Conservation (phyloP, 2,329 filamentous ascomycete species). For the Exophiala sp. region DNA sequence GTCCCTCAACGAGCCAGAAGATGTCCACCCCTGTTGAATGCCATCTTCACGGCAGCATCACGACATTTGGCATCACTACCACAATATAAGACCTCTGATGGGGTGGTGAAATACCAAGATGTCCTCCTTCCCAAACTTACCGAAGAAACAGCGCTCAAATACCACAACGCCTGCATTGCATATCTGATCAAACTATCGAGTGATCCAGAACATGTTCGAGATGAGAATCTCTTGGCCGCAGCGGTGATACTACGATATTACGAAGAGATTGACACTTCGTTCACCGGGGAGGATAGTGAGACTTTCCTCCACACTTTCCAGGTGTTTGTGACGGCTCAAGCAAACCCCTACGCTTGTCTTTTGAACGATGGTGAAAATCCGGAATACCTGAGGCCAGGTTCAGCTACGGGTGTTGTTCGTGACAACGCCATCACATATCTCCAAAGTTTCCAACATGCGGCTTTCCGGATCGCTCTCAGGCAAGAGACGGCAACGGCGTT, state of each 20-base stretch:
- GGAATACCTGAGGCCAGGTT: constrained; percentile 17
- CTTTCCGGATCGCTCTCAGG: constrained; percentile 25
- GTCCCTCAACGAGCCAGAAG: constrained; percentile 27
- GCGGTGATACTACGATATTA: constrained; percentile 53
- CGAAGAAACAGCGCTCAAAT: constrained; percentile 28
- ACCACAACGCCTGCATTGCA: constrained; percentile 30
- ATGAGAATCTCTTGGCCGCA: constrained; percentile 51
- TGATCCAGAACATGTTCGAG: constrained; percentile 38
- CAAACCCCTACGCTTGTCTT: constrained; percentile 20
- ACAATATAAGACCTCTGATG: constrained; percentile 16
- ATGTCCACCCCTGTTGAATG: constrained; percentile 28
- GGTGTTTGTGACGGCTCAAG: constrained; percentile 26
- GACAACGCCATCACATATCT: constrained; percentile 21
- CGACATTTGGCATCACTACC: constrained; percentile 22
- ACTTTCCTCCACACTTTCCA: constrained; percentile 25
- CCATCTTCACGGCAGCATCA: constrained; percentile 27
- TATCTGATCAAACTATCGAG: constrained; percentile 31
- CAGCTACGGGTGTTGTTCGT: constrained; percentile 3
- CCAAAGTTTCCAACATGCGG: constrained; percentile 26
- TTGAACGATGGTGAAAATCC: constrained; percentile 13
- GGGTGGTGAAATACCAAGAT: constrained; percentile 20
- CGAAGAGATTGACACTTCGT: constrained; percentile 48
- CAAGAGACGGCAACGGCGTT: constrained; percentile 26
- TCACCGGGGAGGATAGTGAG: constrained; percentile 39
- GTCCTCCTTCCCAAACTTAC: constrained; percentile 24